Conservation (phyloP, 2,329 filamentous ascomycete species). For the Mycosphaerella sp. region DNA sequence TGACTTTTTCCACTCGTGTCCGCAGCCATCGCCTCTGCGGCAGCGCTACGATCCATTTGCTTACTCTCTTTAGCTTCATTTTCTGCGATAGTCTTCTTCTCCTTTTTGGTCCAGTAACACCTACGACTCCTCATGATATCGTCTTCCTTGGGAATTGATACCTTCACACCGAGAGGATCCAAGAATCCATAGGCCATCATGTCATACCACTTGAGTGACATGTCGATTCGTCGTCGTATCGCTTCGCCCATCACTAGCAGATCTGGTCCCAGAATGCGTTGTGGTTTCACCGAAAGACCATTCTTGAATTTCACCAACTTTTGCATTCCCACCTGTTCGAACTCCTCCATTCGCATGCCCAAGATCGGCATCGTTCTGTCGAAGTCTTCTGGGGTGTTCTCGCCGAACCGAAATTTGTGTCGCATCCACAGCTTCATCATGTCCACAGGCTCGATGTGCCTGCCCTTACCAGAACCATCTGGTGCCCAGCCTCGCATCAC, state of each 20-base stretch:
- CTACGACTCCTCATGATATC: slow-evolving; percentile 2
- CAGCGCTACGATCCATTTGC: neutral
- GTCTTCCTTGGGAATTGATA: slow-evolving; percentile 4
- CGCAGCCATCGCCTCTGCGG: neutral
- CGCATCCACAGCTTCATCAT: slow-evolving; percentile 52
- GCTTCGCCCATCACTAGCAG: slow-evolving; percentile 54
- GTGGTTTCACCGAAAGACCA: slow-evolving; percentile 6
- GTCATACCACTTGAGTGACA: slow-evolving; percentile 50
- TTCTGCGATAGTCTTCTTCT: slow-evolving; percentile 5
- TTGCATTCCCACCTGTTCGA: slow-evolving; percentile 12
- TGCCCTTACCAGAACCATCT: slow-evolving; percentile 12
- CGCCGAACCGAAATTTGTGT: slow-evolving; percentile 47
- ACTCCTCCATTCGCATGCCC: slow-evolving; percentile 43
- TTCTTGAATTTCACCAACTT: slow-evolving; percentile 7
- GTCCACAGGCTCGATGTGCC: slow-evolving; percentile 41
- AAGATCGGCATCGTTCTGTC: slow-evolving; percentile 36
- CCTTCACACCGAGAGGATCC: neutral
- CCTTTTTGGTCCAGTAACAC: slow-evolving; percentile 8
- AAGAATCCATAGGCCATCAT: slow-evolving; percentile 56
- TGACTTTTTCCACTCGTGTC: neutral
- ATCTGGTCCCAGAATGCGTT: slow-evolving; percentile 14
- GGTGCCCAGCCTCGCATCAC: slow-evolving; percentile 52
- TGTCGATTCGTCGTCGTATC: slow-evolving; percentile 45
- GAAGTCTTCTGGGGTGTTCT: slow-evolving; percentile 22
- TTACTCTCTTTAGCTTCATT: slow-evolving; percentile 3